Evolutionary conservation across 208 protist genomes (phyloP).

Genomic region (Crithidia mellificae): DNA sequence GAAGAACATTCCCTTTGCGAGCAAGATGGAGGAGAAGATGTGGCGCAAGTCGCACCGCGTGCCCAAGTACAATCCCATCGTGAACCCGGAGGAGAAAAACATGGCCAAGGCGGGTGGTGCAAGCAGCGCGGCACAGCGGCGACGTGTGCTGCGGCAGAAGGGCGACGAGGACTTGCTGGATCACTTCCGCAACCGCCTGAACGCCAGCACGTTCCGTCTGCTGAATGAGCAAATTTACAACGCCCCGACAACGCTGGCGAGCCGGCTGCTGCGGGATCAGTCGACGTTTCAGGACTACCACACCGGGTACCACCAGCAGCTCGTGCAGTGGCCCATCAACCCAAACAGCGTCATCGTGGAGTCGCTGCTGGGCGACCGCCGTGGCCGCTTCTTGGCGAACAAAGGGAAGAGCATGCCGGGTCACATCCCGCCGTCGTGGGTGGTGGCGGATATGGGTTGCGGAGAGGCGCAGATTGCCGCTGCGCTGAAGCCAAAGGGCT

Average conservation of each 20-base stretch:
- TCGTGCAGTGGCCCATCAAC: slow-evolving; percentile 93
- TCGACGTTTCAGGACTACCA: slow-evolving; percentile 91
- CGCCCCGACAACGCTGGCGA: slow-evolving; percentile 73
- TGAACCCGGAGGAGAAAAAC: slow-evolving; percentile 33
- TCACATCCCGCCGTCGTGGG: slow-evolving; percentile 75
- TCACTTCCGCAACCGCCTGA: slow-evolving; percentile 85
- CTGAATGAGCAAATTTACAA: slow-evolving; percentile 91
- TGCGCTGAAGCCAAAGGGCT: slow-evolving; percentile 63
- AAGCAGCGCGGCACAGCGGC: slow-evolving; percentile 84
- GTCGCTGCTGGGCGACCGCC: slow-evolving; percentile 71
- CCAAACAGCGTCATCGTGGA: slow-evolving; percentile 91
- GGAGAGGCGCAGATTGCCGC: slow-evolving; percentile 93
- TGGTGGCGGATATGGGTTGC: slow-evolving; percentile 96
- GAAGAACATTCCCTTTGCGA: slow-evolving; percentile 67
- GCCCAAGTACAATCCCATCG: slow-evolving; percentile 45
- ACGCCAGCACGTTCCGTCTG: slow-evolving; percentile 84
- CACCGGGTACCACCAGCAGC: slow-evolving; percentile 91
- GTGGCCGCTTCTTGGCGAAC: slow-evolving; percentile 77
- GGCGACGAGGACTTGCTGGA: slow-evolving; percentile 79
- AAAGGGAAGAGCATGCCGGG: slow-evolving; percentile 84
- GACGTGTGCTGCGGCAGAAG: slow-evolving; percentile 65
- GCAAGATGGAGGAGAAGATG: slow-evolving; percentile 50
- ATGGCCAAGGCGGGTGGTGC: slow-evolving; percentile 44
- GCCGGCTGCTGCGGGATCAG: slow-evolving; percentile 76
- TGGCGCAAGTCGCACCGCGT: slow-evolving; percentile 69